Conservation (phyloP, 441 rosid species). For the Erodium moschatum region DNA sequence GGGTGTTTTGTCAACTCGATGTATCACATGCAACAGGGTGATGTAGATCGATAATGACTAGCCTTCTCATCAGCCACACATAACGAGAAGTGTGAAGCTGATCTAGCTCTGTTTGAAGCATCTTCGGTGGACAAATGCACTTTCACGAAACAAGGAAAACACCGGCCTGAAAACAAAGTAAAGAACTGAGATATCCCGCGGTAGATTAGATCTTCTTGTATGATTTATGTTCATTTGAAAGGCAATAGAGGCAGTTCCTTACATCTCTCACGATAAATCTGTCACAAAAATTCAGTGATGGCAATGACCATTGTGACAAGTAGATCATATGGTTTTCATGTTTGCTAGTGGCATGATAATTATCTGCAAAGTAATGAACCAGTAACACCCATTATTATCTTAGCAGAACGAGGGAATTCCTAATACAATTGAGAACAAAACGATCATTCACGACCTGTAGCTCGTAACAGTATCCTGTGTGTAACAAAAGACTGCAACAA, state of each 20-base stretch:
- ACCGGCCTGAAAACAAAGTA: slow-evolving; percentile 33
- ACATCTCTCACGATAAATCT: slow-evolving; percentile 54
- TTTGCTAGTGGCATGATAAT: slow-evolving; percentile 25
- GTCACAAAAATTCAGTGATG: slow-evolving; percentile 43
- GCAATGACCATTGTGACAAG: slow-evolving; percentile 55
- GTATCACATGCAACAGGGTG: neutral
- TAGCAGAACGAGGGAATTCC: neutral
- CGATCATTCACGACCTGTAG: slow-evolving; percentile 30
- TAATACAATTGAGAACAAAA: neutral
- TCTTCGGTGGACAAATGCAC: neutral
- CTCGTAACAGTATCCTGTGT: slow-evolving; percentile 43
- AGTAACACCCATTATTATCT: neutral
- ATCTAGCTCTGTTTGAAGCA: neutral
- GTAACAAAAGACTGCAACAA: slow-evolving; percentile 66
- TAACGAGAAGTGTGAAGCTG: too few relatives aligned
- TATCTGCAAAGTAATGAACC: slow-evolving; percentile 31
- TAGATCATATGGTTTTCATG: slow-evolving; percentile 22
- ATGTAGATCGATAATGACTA: neutral
- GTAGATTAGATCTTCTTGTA: neutral
- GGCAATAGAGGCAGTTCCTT: slow-evolving; percentile 20
- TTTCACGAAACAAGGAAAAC: slow-evolving; percentile 30
- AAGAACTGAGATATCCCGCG: neutral
- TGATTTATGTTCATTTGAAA: neutral
- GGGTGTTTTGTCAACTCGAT: neutral
- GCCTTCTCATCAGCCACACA: neutral